A percentile compares a stretch with the other conserved stretches of the same genome.
Evolutionary conservation across 2,329 filamentous ascomycete genomes (phyloP).

Genomic region (Epicoccum sorghinum): DNA sequence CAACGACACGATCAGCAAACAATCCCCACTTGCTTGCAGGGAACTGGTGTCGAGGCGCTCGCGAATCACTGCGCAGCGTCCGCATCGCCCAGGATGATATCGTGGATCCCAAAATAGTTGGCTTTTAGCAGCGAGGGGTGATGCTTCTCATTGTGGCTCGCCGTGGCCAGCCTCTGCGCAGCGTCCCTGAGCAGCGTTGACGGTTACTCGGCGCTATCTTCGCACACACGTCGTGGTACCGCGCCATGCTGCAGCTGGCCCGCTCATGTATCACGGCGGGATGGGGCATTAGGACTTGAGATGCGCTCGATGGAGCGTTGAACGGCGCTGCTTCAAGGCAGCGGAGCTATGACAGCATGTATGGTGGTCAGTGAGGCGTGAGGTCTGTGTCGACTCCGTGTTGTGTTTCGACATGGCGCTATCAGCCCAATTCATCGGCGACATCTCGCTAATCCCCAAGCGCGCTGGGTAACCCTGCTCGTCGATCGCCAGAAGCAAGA

Average conservation of each 20-base stretch:
- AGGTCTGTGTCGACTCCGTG: constrained; percentile 37
- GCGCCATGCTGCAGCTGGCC: constrained; percentile 26
- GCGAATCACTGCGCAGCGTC: constrained; percentile 39
- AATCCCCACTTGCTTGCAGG: constrained; percentile 45
- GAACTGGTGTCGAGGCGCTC: constrained; percentile 32
- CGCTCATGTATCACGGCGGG: constrained; percentile 14
- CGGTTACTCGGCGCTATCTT: constrained; percentile 33
- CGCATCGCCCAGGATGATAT: constrained; percentile 27
- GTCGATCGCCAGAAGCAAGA: constrained; percentile 40
- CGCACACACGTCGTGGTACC: constrained; percentile 30
- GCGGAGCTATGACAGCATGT: constrained; percentile 30
- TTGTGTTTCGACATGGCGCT: constrained; percentile 42
- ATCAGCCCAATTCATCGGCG: constrained; percentile 42
- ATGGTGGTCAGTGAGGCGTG: constrained; percentile 32
- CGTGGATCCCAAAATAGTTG: constrained; percentile 43
- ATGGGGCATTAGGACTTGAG: constrained; percentile 2
- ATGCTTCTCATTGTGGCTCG: constrained; percentile 8
- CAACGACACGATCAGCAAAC: constrained; percentile 47
- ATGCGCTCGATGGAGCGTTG: constrained; percentile 7
- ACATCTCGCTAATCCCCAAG: constrained; percentile 40
- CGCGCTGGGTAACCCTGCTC: constrained; percentile 37
- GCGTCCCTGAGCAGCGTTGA: constrained; percentile 37
- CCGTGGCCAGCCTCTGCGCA: constrained; percentile 19
- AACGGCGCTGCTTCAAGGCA: constrained; percentile 8
- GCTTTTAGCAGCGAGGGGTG: constrained; percentile 33